Percentiles rank a stretch among this genome's conserved stretches.
These are phyloP conservation scores for Fusarium pilosicola DNA, from an alignment of 2,329 filamentous ascomycete genomes.

Conservation along the genomic window DNA sequence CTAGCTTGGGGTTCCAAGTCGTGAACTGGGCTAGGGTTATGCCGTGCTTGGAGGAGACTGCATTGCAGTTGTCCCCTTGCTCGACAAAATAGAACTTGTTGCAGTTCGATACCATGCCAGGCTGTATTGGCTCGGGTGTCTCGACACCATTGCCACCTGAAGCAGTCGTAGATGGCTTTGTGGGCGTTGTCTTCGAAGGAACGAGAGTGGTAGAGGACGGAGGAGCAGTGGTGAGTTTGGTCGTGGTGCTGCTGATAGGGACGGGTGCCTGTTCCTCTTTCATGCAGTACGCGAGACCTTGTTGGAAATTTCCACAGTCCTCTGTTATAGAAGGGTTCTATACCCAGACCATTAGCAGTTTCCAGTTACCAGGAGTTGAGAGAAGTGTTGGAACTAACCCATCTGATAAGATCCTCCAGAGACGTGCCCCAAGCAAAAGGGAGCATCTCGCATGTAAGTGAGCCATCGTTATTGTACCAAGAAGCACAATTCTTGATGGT, in stretches of 20 bases:
- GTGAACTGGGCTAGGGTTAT: not conserved
- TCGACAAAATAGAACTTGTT: constrained; percentile 40
- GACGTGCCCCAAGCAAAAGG: no score
- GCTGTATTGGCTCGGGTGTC: not conserved
- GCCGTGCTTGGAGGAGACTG: constrained; percentile 11
- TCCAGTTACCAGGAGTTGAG: no score
- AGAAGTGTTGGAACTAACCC: no score
- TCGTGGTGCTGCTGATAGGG: not conserved
- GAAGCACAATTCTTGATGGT: no score
- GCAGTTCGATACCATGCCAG: constrained; percentile 33
- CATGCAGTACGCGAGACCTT: not conserved
- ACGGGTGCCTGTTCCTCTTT: not conserved
- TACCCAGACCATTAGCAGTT: no score
- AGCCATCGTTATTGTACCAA: no score
- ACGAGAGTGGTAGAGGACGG: not conserved
- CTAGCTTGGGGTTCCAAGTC: not conserved
- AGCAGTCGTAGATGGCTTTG: not conserved
- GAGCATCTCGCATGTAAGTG: no score
- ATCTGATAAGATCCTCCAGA: no score
- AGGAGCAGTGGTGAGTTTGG: not conserved
- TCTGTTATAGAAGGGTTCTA: not conserved
- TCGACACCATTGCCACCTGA: not conserved
- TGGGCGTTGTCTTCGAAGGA: not conserved
- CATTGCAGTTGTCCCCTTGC: constrained; percentile 35
- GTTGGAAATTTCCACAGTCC: not conserved